Conservation (phyloP, 768 basidiomycete species). For the Lactifluus subvellereus region DNA sequence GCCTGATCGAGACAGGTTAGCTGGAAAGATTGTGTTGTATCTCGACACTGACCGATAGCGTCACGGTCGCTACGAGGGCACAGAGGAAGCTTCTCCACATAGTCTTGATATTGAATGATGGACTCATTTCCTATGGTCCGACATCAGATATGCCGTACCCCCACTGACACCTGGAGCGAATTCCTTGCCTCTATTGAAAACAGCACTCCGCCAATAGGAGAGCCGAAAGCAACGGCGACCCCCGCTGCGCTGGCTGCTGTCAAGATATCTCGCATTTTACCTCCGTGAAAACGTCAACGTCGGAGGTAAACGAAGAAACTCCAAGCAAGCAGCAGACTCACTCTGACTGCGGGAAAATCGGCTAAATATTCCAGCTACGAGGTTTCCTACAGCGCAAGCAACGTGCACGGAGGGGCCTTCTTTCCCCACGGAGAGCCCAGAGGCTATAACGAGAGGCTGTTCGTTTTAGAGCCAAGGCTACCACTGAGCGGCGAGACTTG, state of each 20-base stretch:
- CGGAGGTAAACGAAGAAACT: constrained; percentile 8
- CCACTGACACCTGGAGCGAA: background rate
- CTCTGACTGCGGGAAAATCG: constrained; percentile 86
- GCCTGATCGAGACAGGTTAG: constrained; percentile 45
- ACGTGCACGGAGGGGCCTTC: constrained; percentile 98
- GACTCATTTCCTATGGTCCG: constrained; percentile 88
- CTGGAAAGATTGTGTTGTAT: background rate
- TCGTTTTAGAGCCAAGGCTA: constrained; percentile 13
- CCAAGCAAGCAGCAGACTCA: constrained; percentile 33
- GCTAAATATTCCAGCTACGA: constrained; percentile 80
- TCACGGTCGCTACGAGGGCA: constrained; percentile 93
- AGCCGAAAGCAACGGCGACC: constrained; percentile 97
- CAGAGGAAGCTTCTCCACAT: constrained; percentile 99
- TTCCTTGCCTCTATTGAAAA: constrained; percentile 89
- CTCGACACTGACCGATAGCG: constrained; percentile 67
- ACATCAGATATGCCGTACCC: background rate
- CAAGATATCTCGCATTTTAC: constrained; percentile 83
- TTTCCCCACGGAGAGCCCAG: constrained; percentile 94
- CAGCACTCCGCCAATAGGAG: constrained; percentile 94
- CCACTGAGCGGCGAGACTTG: background rate
- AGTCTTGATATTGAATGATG: constrained; percentile 92
- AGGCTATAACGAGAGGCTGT: constrained; percentile 94
- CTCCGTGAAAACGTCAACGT: constrained; percentile 32
- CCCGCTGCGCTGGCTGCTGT: constrained; percentile 97
- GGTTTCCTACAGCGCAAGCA: constrained; percentile 86